Base-by-base conservation (phyloP, 2,329 filamentous ascomycete genomes). In the Ramularia endophylla region DNA sequence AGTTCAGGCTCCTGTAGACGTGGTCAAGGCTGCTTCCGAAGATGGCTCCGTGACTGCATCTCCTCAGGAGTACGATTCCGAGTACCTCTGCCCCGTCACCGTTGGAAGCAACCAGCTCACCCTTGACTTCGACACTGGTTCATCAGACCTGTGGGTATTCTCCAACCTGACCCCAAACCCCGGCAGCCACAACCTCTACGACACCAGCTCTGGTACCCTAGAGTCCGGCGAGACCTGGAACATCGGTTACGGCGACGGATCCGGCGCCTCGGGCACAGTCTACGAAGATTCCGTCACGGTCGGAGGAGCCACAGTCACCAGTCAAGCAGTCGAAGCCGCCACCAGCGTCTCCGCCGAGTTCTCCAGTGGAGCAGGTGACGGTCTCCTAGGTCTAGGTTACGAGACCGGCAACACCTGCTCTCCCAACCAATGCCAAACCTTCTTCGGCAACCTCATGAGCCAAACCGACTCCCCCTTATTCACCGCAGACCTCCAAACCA, bases 221-320 rank as follows among this genome's bases (percentile, higher is more conserved):
- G 50, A 77, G 33, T 46, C 45, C 2, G 74, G 73, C 15, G 64
- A 68, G 46, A 69, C 62, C 15, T 85, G 80, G 79, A 59, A 60
- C 4, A 78, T 83, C 52, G 63, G 56, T 8, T 85, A 85, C 50
- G 79, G 76, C n/a, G 81, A 85, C 49, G 76, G 77, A n/a, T 76
- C 74, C 33, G 68, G 68, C 22, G 81, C 81, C 17, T 67, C 61
- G 28, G 81, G 81, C 29, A 70, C 73, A 34, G 80, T 85, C 41
- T 83, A 80, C 61, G 70, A 66, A 13, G 81, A 85, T 58, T 73
- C 66, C 27, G 80, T 84, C 28, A 65, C 65, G 13, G 69, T 85
- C 13, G 80, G 77, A 30, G 66, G 65, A 22, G 72, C 80, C 3
- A 73, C 66, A 13, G 77, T 78, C 20, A 67, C 68, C 2, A 56